phyloP scores from a whole-genome alignment of 768 basidiomycete species.

The Pholiota molesta region DNA sequence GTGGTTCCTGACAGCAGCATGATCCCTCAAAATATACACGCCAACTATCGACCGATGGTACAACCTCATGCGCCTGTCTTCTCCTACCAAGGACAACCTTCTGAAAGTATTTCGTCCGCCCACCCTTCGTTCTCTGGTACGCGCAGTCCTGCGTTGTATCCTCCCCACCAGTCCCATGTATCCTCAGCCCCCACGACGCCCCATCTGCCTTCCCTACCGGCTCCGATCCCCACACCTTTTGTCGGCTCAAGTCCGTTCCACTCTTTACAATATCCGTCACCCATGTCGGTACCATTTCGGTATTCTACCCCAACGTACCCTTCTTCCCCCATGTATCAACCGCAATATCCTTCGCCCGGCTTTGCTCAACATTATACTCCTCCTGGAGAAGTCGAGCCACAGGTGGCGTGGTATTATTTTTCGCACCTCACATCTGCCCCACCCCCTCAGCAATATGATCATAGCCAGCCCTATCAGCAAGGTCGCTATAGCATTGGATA shows the following conservation, averaged over 20 bases:
- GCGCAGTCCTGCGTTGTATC: constrained; percentile 29
- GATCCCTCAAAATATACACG: constrained; percentile 43
- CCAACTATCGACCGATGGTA: constrained; percentile 44
- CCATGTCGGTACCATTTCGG: constrained; percentile 34
- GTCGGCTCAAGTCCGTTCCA: constrained; percentile 30
- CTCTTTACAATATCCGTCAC: constrained; percentile 37
- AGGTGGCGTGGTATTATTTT: constrained; percentile 58
- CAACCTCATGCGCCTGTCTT: constrained; percentile 41
- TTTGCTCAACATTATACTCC: constrained; percentile 38
- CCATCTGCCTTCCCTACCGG: constrained; percentile 22
- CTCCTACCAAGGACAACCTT: constrained; percentile 37
- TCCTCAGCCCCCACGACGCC: constrained; percentile 30
- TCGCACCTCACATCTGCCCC: constrained; percentile 31
- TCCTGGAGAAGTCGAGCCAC: constrained; percentile 39
- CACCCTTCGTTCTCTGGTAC: constrained; percentile 27
- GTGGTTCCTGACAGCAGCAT: constrained; percentile 38
- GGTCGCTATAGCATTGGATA: constrained; percentile 34
- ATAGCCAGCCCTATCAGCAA: constrained; percentile 33
- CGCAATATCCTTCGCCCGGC: constrained; percentile 38
- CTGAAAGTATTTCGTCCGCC: constrained; percentile 32
- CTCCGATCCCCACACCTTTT: constrained; percentile 33
- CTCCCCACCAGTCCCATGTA: constrained; percentile 26
- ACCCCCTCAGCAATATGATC: constrained; percentile 29
- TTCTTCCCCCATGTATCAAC: constrained; percentile 31
- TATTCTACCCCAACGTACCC: constrained; percentile 41